Evolutionary conservation across 106 monocot species (phyloP), one percentile per base, ranked within the genome.

Genomic region (Chionographis japonica): DNA sequence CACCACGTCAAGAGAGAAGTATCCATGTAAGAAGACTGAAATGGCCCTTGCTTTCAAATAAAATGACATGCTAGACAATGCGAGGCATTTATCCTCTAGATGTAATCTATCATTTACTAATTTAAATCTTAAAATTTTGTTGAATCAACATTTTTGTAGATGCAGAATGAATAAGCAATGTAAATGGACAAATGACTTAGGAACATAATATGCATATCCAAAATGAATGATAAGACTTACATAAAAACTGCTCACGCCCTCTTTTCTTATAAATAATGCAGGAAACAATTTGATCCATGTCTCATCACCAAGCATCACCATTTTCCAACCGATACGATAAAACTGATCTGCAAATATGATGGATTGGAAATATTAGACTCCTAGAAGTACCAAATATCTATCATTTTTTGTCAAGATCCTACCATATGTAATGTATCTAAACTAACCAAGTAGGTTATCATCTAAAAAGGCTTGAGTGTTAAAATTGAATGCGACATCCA

Each of bases 221-320:
- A 15, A 62, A 65, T 52, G 35, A 49, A 15, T 3, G 18, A n/a
- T 27, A 61, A 27, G 8, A 86, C 97, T 81, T 81, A 98, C 97
- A 90, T 80, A 98, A 74, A 98, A 98, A 67, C 97, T 98, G 85
- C 75, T 81, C 60, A 98, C 97, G 72, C 97, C 92, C 92, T 98
- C 97, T 70, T 98, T 74, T 61, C 97, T 92, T n/a, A 59, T 50
- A 82, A 92, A 92, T 76, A 89, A 77, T 68, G 70, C 60, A 72
- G 97, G 97, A 78, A 98, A 98, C 66, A 98, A 65, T 77, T 87
- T 98, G 51, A 87, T 87, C 97, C 97, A 98, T 61, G 97, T 98
- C 39, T 98, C 85, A 85, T 98, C 97, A 17, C 97, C 97, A 78
- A 83, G 79, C 87, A 98, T 98, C 54, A 98, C 86, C 74, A 98